Percentiles rank a stretch among this genome's conserved stretches.
Conservation (phyloP, 352 stramenopile species). For the Phytophthora melonis region DNA sequence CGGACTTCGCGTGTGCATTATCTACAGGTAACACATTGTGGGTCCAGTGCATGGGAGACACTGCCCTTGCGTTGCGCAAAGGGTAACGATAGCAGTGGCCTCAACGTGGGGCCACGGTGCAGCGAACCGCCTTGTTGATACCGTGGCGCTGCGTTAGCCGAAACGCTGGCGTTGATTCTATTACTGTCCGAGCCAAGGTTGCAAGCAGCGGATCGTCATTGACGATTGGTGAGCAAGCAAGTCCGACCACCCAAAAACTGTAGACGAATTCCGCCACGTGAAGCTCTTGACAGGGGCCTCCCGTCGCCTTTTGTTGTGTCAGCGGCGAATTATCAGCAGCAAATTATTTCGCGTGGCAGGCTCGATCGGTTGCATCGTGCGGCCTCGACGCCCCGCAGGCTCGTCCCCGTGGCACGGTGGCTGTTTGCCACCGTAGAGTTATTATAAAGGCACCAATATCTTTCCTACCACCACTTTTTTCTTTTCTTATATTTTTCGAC, state of each 20-base stretch:
- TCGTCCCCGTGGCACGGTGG: no score
- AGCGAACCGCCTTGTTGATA: no score
- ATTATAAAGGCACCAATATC: no score
- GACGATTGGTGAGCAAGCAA: slow-evolving; percentile 24
- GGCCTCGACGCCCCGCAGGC: not conserved
- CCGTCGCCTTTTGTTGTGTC: slow-evolving; percentile 38
- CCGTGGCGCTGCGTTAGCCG: not conserved
- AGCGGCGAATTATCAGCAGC: slow-evolving; percentile 29
- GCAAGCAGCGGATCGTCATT: slow-evolving; percentile 12
- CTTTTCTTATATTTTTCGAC: slow-evolving; percentile 31
- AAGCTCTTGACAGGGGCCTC: not conserved
- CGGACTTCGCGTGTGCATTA: no score
- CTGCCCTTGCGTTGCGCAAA: no score
- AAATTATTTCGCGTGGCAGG: slow-evolving; percentile 36
- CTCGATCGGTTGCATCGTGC: slow-evolving; percentile 2
- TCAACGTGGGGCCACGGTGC: no score
- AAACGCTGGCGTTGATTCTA: slow-evolving; percentile 13
- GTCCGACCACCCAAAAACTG: slow-evolving; percentile 29
- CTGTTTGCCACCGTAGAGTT: not conserved
- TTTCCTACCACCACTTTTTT: slow-evolving; percentile 5
- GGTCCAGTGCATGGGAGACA: no score
- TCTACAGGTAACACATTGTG: no score
- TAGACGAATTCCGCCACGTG: slow-evolving; percentile 35
- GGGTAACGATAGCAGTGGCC: no score
- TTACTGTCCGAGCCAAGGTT: slow-evolving; percentile 2